Evolutionary conservation across 352 stramenopile species (phyloP).

Genomic region (Chrysophaeum taylorii): DNA sequence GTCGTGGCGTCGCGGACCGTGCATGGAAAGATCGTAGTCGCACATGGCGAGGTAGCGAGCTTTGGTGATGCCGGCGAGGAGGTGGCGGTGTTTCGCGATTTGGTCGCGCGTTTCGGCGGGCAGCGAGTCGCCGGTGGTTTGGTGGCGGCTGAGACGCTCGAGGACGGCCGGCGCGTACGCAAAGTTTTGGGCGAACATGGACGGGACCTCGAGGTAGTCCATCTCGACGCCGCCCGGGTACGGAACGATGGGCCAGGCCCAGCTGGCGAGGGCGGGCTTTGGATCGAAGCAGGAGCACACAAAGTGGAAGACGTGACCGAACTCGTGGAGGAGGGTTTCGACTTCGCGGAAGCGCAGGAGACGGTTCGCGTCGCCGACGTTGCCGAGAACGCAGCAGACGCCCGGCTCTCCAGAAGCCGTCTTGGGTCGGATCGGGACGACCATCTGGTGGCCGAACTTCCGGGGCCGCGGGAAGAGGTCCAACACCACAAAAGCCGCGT

Average conservation of each 20-base stretch:
- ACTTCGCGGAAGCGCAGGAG: constrained; percentile 27
- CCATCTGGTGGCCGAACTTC: constrained; percentile 29
- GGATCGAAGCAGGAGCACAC: constrained; percentile 22
- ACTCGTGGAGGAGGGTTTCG: constrained; percentile 30
- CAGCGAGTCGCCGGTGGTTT: constrained; percentile 16
- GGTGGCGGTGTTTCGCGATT: constrained; percentile 21
- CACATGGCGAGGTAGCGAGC: constrained; percentile 26
- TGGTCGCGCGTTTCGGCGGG: constrained; percentile 14
- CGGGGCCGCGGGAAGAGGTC: constrained; percentile 24
- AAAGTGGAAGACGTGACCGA: constrained; percentile 26
- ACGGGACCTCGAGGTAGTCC: constrained; percentile 28
- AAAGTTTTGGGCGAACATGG: constrained; percentile 29
- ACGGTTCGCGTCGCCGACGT: constrained; percentile 23
- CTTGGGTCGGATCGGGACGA: constrained; percentile 23
- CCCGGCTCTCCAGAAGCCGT: neutral
- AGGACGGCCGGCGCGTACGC: constrained; percentile 26
- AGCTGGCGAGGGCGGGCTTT: constrained; percentile 22
- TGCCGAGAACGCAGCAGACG: neutral
- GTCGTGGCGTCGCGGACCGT: constrained; percentile 14
- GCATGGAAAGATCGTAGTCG: constrained; percentile 27
- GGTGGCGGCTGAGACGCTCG: constrained; percentile 9
- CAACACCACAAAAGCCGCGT: constrained; percentile 20
- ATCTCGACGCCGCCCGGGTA: constrained; percentile 28
- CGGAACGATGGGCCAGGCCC: constrained; percentile 26
- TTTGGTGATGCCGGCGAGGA: constrained; percentile 25